Conservation (phyloP, 345 rosid genomes). For the Ceriops tagal region DNA sequence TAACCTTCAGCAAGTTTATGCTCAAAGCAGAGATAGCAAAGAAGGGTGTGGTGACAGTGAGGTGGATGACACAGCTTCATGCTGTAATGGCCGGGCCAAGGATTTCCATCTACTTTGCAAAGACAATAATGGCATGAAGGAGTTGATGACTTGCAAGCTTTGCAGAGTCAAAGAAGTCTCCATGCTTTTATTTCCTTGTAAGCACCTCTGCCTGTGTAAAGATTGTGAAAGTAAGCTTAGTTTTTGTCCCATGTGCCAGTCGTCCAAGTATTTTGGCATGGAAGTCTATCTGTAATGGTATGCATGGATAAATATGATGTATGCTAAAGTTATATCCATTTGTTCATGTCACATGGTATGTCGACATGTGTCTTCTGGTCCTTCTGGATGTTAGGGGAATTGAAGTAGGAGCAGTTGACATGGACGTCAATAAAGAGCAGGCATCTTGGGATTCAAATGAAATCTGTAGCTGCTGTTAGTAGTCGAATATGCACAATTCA, state of each 20-base stretch:
- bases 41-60: constrained; percentile 95
- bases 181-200: constrained; percentile 89
- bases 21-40: constrained; percentile 59
- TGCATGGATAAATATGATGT: constrained; percentile 14
- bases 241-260: constrained; percentile 79
- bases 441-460: no score
- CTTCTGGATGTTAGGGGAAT: no score
- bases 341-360: constrained; percentile 11
- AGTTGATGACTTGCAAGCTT: constrained; percentile 62
- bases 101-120: constrained; percentile 49
- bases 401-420: no score
- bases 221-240: constrained; percentile 81
- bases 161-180: constrained; percentile 67
- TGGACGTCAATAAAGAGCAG: no score
- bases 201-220: constrained; percentile 92
- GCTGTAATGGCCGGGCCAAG: constrained; percentile 55
- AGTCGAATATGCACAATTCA: no score
- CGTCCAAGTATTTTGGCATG: constrained; percentile 68
- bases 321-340: constrained; percentile 18
- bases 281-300: constrained; percentile 69
- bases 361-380: no score
- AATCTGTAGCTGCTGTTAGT: no score
- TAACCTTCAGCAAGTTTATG: constrained; percentile 66
- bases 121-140: constrained; percentile 35
- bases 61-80: constrained; percentile 84